phyloP scores from a whole-genome alignment of 1,284 basidiomycete genomes.

The Leccinum fuscescens region DNA sequence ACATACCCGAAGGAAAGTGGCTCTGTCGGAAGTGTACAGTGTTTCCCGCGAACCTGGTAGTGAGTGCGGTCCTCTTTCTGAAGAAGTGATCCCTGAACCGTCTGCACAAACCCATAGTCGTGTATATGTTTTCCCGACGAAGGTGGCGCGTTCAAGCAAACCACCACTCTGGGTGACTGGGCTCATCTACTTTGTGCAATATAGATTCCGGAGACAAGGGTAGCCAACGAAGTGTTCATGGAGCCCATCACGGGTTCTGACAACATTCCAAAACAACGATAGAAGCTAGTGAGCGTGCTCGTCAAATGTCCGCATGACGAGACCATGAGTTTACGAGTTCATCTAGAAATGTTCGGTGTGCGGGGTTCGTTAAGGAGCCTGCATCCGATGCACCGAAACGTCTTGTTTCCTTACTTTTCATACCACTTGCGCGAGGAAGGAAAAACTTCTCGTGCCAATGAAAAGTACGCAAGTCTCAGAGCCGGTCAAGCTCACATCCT shows the following conservation, averaged over 20 bases:
- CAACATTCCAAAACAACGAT: constrained; percentile 85
- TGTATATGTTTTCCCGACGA: too few species aligned
- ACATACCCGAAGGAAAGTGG: constrained; percentile 99
- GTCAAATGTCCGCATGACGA: neutral
- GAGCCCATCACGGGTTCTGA: constrained; percentile 95
- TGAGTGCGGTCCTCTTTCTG: constrained; percentile 40
- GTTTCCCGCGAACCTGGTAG: constrained; percentile 94
- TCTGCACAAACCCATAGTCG: too few species aligned
- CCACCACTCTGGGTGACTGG: constrained; percentile 80
- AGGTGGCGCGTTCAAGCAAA: neutral
- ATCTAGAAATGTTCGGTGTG: constrained; percentile 84
- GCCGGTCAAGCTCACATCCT: constrained; percentile 69
- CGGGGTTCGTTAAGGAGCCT: constrained; percentile 81
- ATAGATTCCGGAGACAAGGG: constrained; percentile 95
- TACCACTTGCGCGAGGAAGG: constrained; percentile 88
- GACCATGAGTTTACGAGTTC: constrained; percentile 12
- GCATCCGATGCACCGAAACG: constrained; percentile 93
- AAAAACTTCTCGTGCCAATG: constrained; percentile 84
- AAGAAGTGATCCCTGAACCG: neutral
- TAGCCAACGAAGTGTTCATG: constrained; percentile 97
- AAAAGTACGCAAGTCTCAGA: constrained; percentile 77
- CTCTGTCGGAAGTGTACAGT: constrained; percentile 98
- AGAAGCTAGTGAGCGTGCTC: constrained; percentile 77
- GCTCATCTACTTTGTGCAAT: constrained; percentile 96
- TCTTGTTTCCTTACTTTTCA: constrained; percentile 95